Conservation (phyloP, 1,284 basidiomycete species). For the Cutaneotrichosporon cavernicola region DNA sequence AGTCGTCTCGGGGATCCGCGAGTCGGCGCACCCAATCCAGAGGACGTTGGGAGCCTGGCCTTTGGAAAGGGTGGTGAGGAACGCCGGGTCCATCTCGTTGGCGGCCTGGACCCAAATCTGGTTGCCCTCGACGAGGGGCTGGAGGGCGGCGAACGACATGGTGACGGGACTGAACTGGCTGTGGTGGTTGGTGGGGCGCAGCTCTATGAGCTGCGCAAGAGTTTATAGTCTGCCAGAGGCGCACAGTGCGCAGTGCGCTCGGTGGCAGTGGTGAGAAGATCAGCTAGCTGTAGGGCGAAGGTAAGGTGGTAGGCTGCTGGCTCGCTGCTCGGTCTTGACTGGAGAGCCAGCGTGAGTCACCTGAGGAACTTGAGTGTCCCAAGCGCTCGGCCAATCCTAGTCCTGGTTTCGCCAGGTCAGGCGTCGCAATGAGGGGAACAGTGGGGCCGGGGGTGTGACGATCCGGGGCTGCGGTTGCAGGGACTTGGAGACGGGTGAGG, state of each 20-base stretch:
- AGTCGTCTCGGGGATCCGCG: slow-evolving; percentile 50
- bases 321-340: not conserved
- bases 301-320: not conserved
- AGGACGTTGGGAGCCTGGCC: slow-evolving; percentile 50
- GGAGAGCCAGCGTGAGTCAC: not conserved
- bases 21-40: slow-evolving; percentile 54
- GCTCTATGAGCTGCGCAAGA: not conserved
- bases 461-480: not conserved
- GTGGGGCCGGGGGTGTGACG: not conserved
- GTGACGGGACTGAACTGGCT: slow-evolving; percentile 1
- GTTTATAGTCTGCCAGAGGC: not conserved
- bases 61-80: slow-evolving; percentile 40
- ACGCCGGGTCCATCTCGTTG: slow-evolving; percentile 33
- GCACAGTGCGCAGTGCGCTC: not conserved
- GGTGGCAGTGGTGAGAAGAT: not conserved
- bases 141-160: slow-evolving; percentile 25
- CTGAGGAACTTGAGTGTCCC: not conserved
- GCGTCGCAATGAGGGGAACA: not conserved
- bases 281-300: not conserved
- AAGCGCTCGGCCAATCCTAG: not conserved
- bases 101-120: slow-evolving; percentile 40
- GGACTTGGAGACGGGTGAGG: not conserved
- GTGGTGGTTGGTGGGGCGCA: not conserved
- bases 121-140: slow-evolving; percentile 39
- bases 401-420: not conserved